Conservation (phyloP, 495 filamentous ascomycete genomes). For the Cercophora sp. region DNA sequence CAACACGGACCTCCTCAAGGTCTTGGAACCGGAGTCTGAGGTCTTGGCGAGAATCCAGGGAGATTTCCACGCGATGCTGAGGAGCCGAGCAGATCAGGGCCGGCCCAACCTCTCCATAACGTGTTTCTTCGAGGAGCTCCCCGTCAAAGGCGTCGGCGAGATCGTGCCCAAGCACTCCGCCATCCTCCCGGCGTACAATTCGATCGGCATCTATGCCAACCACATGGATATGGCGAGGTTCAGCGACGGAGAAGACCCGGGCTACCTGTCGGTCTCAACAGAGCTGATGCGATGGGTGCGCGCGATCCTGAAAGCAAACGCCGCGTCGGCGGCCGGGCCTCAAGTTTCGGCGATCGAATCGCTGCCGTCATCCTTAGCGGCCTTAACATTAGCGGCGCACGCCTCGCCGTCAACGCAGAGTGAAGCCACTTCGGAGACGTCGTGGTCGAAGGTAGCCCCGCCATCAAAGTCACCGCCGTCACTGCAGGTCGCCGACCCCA, state of each 20-base stretch:
- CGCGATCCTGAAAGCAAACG: not conserved
- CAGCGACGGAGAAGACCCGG: not conserved
- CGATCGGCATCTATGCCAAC: constrained; percentile 1
- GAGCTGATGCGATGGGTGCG: constrained; percentile 3
- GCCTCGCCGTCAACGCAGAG: no score
- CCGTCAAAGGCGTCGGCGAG: constrained; percentile 5
- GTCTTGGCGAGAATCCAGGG: constrained; percentile 7
- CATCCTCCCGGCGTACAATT: not conserved
- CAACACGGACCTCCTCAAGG: not conserved
- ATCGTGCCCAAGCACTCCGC: constrained; percentile 2
- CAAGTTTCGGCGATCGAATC: no score
- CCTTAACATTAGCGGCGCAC: no score
- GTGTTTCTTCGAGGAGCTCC: constrained; percentile 1
- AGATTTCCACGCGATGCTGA: not conserved
- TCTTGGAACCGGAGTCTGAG: constrained; percentile 4
- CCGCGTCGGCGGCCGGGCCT: no score
- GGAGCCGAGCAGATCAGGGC: not conserved
- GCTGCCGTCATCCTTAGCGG: no score
- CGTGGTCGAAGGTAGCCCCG: no score
- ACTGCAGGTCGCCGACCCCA: no score
- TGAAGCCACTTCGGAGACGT: no score
- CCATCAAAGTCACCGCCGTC: no score
- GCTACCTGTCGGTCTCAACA: not conserved
- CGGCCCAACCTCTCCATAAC: not conserved
- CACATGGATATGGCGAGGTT: constrained; percentile 8